Evolutionary conservation across 139 green algal species (phyloP).

Genomic region (Volvox africanus): DNA sequence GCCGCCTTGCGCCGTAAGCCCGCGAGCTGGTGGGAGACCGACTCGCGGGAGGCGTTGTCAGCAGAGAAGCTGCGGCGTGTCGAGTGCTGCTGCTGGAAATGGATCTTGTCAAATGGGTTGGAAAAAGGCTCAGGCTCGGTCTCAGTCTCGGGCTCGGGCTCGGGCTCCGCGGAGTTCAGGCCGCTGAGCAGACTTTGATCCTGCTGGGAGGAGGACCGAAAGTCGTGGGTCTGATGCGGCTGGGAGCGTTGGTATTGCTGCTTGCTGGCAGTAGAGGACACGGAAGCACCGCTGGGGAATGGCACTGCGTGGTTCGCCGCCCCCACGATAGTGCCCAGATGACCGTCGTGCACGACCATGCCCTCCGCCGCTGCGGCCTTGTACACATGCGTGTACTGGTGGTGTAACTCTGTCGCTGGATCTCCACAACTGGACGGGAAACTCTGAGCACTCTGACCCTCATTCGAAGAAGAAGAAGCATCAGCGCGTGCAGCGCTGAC

Average conservation of each 20-base stretch:
- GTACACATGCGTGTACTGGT: conserved; percentile 24
- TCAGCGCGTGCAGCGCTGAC: background rate
- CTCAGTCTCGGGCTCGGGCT: background rate
- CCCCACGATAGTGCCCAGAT: background rate
- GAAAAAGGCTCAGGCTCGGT: conserved; percentile 23
- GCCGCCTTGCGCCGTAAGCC: conserved; percentile 46
- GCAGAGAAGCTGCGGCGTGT: background rate
- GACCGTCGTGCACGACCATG: conserved; percentile 22
- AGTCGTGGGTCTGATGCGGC: background rate
- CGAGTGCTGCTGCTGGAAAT: background rate
- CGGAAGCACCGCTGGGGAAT: background rate
- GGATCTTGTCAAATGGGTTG: background rate
- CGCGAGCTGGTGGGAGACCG: conserved; percentile 43
- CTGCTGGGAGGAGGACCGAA: background rate
- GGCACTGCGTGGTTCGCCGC: conserved; percentile 19
- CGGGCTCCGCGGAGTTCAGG: background rate
- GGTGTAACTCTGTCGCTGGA: background rate
- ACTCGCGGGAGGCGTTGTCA: conserved; percentile 18
- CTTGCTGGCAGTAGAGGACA: background rate
- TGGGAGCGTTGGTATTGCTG: background rate
- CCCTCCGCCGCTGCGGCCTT: background rate
- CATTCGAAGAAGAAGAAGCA: too few relatives aligned
- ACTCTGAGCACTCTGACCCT: too few relatives aligned
- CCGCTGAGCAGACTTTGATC: background rate
- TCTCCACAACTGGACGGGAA: too few relatives aligned